Conservation (phyloP, 2,329 filamentous ascomycete species). For the Hypoxylon sp. region DNA sequence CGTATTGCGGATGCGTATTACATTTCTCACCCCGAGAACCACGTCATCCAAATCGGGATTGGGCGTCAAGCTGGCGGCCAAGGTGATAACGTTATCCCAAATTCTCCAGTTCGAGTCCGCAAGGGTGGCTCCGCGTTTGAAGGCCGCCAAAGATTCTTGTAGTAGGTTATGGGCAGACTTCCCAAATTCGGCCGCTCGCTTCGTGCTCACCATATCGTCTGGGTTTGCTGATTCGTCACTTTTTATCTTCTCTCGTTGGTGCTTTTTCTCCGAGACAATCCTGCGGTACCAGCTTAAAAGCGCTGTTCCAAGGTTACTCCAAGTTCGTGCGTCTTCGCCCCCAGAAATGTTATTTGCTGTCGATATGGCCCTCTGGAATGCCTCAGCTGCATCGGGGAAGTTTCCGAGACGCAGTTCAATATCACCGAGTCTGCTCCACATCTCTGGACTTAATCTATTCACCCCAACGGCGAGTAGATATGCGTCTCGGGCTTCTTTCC, state of each 20-base stretch:
- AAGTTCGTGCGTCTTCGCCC: slow-evolving; percentile 90
- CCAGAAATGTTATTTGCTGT: slow-evolving; percentile 73
- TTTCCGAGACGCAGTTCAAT: slow-evolving; percentile 83
- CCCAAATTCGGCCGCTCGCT: slow-evolving; percentile 47
- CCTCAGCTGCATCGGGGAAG: slow-evolving; percentile 84
- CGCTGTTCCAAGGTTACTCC: slow-evolving; percentile 93
- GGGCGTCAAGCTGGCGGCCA: slow-evolving; percentile 83
- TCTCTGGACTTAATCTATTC: slow-evolving; percentile 84
- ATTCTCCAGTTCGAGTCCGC: slow-evolving; percentile 92
- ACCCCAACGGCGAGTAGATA: slow-evolving; percentile 83
- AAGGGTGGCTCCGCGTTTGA: slow-evolving; percentile 87
- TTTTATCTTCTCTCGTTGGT: slow-evolving; percentile 40
- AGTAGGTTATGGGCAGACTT: slow-evolving; percentile 73
- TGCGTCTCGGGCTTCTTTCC: slow-evolving; percentile 79
- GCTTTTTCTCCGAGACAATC: slow-evolving; percentile 59
- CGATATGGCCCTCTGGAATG: slow-evolving; percentile 86
- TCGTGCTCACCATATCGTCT: slow-evolving; percentile 55
- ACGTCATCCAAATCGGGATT: slow-evolving; percentile 79
- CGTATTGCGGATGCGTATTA: slow-evolving; percentile 82
- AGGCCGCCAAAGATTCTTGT: slow-evolving; percentile 83
- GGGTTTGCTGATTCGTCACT: slow-evolving; percentile 43
- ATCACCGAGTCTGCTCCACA: slow-evolving; percentile 94
- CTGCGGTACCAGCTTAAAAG: slow-evolving; percentile 79
- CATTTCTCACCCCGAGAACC: slow-evolving; percentile 78
- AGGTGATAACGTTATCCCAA: slow-evolving; percentile 95